Evolutionary conservation across 2,329 filamentous ascomycete species (phyloP).

Genomic region (Spiromastix sp.): DNA sequence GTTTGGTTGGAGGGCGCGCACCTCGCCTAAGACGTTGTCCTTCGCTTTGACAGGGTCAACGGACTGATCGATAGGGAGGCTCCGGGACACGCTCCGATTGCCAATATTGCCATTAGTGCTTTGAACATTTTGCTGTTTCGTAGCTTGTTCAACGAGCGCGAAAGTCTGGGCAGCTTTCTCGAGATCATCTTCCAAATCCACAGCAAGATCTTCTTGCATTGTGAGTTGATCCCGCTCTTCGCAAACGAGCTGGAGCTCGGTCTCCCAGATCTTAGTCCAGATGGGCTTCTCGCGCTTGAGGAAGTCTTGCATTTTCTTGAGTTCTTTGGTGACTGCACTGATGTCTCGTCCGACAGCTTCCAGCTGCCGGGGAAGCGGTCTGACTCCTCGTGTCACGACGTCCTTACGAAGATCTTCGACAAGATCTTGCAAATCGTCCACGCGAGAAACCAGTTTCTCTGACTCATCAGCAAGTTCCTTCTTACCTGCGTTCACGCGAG

Average conservation of each 20-base stretch:
- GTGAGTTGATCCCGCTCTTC: constrained; percentile 90
- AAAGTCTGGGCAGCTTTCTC: constrained; percentile 93
- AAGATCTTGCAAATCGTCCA: constrained; percentile 94
- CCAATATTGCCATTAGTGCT: constrained; percentile 32
- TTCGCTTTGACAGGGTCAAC: constrained; percentile 73
- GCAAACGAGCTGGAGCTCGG: constrained; percentile 89
- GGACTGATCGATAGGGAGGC: constrained; percentile 38
- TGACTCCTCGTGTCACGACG: constrained; percentile 83
- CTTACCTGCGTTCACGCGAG: constrained; percentile 77
- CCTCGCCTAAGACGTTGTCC: constrained; percentile 83
- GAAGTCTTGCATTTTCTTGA: constrained; percentile 91
- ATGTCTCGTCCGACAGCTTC: constrained; percentile 87
- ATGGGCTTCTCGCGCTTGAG: constrained; percentile 79
- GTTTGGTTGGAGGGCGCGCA: constrained; percentile 85
- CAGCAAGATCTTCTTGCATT: constrained; percentile 88
- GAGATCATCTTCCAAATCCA: constrained; percentile 86
- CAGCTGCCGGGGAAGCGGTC: constrained; percentile 80
- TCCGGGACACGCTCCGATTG: constrained; percentile 42
- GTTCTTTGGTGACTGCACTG: constrained; percentile 64
- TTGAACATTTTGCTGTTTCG: constrained; percentile 77
- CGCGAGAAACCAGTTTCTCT: constrained; percentile 78
- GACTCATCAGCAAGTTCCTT: constrained; percentile 80
- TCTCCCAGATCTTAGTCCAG: constrained; percentile 99
- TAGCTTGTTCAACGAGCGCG: constrained; percentile 89
- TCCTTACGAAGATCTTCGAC: constrained; percentile 97